phyloP scores from a whole-genome alignment of 2,329 filamentous ascomycete genomes.

The Trichoderma koningiopsis region DNA sequence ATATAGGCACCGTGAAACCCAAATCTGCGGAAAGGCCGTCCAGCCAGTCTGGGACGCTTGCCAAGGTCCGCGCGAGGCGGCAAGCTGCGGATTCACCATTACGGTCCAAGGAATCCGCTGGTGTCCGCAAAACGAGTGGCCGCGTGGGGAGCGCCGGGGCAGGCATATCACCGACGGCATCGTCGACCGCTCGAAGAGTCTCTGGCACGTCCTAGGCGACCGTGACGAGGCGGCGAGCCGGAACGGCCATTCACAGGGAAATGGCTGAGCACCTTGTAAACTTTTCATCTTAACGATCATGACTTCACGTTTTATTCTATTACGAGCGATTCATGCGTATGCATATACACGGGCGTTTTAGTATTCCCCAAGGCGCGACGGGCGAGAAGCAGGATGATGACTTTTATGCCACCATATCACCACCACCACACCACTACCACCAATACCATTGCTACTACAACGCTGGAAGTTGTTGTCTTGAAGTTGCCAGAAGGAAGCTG shows the following conservation, averaged over 20 bases:
- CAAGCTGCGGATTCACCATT: conserved; percentile 51
- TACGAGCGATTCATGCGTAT: conserved; percentile 47
- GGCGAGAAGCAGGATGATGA: conserved; percentile 16
- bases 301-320: conserved; percentile 38
- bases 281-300: conserved; percentile 45
- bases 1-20: conserved; percentile 62
- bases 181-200: conserved; percentile 56
- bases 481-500: neutral
- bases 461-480: conserved; percentile 15
- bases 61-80: conserved; percentile 66
- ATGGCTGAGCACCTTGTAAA: conserved; percentile 23
- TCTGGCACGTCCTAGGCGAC: conserved; percentile 44
- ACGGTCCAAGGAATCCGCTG: conserved; percentile 54
- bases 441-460: neutral
- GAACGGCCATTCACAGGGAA: conserved; percentile 8
- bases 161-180: conserved; percentile 45
- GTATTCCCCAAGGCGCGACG: conserved; percentile 24
- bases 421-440: neutral
- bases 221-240: conserved; percentile 23
- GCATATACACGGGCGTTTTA: conserved; percentile 50
- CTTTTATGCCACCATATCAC: conserved; percentile 16
- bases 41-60: conserved; percentile 58
- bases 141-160: conserved; percentile 61
- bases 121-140: conserved; percentile 67
- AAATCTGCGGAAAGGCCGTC: conserved; percentile 60